Evolutionary conservation across 2,329 filamentous ascomycete species (phyloP).

Genomic region (Bipolaris bicolor): DNA sequence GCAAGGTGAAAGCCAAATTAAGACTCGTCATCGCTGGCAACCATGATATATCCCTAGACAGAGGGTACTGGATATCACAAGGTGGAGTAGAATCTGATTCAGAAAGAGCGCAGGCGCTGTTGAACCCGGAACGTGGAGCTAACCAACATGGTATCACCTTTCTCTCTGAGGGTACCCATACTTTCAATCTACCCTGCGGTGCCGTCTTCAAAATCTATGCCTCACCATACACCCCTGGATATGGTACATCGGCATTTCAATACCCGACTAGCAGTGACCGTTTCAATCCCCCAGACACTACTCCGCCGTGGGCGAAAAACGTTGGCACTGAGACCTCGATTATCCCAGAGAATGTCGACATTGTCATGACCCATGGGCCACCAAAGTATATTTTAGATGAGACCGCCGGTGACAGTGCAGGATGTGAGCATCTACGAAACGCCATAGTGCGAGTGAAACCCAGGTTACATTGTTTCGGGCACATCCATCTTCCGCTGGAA

Average conservation of each 20-base stretch:
- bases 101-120: slow-evolving; percentile 11
- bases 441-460: slow-evolving; percentile 57
- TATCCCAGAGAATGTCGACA: slow-evolving; percentile 54
- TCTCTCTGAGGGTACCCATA: slow-evolving; percentile 58
- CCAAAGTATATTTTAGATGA: slow-evolving; percentile 59
- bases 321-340: slow-evolving; percentile 24
- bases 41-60: slow-evolving; percentile 65
- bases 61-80: slow-evolving; percentile 41
- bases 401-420: slow-evolving; percentile 49
- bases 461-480: slow-evolving; percentile 64
- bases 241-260: slow-evolving; percentile 60
- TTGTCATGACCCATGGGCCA: slow-evolving; percentile 67
- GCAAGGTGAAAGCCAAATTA: slow-evolving; percentile 57
- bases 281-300: slow-evolving; percentile 51
- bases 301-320: slow-evolving; percentile 29
- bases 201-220: slow-evolving; percentile 59
- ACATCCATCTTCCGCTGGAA: slow-evolving; percentile 58
- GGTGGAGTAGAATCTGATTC: slow-evolving; percentile 24
- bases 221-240: slow-evolving; percentile 59
- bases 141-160: slow-evolving; percentile 55
- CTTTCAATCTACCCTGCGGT: slow-evolving; percentile 56
- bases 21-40: slow-evolving; percentile 68
- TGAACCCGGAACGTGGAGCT: slow-evolving; percentile 52
- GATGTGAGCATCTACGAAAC: slow-evolving; percentile 60
- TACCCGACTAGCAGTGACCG: slow-evolving; percentile 58